A percentile compares a stretch with the other conserved stretches of the same genome.
phyloP scores from a whole-genome alignment of 2,329 filamentous ascomycete species.

The Pseudodiploospora longispora region DNA sequence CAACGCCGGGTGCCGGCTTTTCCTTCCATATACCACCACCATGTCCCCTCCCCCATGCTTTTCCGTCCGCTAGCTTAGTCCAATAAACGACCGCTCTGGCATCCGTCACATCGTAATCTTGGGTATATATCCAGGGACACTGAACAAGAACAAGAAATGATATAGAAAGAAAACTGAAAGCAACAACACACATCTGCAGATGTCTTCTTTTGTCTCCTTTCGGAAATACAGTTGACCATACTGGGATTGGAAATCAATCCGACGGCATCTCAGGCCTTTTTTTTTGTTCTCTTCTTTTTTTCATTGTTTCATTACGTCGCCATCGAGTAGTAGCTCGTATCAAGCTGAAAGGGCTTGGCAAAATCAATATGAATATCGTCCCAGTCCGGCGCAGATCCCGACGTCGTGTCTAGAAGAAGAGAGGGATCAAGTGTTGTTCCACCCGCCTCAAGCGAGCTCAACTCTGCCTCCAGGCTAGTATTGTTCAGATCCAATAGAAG shows the following conservation, averaged over 20 bases:
- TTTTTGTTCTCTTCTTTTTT: background rate
- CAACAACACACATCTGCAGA: slow-evolving; percentile 1
- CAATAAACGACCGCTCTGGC: slow-evolving; percentile 5
- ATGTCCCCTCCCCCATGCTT: background rate
- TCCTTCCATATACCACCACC: background rate
- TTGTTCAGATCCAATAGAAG: slow-evolving; percentile 35
- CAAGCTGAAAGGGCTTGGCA: slow-evolving; percentile 45
- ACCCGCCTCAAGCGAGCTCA: slow-evolving; percentile 16
- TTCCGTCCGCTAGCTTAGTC: slow-evolving; percentile 2
- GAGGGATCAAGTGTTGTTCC: slow-evolving; percentile 18
- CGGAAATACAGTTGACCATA: background rate
- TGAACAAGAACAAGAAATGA: slow-evolving; percentile 9
- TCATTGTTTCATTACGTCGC: slow-evolving; percentile 13
- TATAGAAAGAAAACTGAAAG: slow-evolving; percentile 6
- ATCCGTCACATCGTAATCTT: slow-evolving; percentile 13
- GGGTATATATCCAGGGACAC: slow-evolving; percentile 23
- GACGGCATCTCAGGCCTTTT: too few relatives aligned
- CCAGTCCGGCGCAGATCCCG: slow-evolving; percentile 29
- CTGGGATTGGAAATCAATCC: background rate
- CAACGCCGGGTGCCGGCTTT: slow-evolving; percentile 4
- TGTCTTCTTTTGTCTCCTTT: background rate
- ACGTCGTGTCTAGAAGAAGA: slow-evolving; percentile 18
- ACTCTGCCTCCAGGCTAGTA: slow-evolving; percentile 15
- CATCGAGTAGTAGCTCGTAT: slow-evolving; percentile 32
- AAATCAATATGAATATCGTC: slow-evolving; percentile 45